These are phyloP conservation scores for Epichloe glyceriae DNA, from an alignment of 2,329 filamentous ascomycete species.

Conservation along the genomic window DNA sequence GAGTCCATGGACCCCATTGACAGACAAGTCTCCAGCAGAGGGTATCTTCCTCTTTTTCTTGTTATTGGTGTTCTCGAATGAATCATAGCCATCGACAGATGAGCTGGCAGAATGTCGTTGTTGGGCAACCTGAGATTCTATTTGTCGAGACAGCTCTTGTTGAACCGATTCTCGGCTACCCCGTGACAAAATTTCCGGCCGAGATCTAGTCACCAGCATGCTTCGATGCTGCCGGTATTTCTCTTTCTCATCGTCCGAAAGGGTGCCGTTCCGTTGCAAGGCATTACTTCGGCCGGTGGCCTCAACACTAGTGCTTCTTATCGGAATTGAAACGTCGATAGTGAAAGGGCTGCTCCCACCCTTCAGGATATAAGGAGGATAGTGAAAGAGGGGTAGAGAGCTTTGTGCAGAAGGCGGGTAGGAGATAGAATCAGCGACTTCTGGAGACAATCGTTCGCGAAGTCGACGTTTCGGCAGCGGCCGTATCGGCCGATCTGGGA, in stretches of 20 bases:
- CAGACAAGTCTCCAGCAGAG: slow-evolving; percentile 58
- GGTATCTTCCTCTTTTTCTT: slow-evolving; percentile 99
- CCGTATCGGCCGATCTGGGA: slow-evolving; percentile 82
- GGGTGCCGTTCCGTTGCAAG: slow-evolving; percentile 14
- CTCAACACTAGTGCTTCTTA: not conserved
- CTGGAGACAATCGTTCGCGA: slow-evolving; percentile 74
- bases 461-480: slow-evolving; percentile 82
- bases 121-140: slow-evolving; percentile 26
- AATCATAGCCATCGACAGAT: slow-evolving; percentile 81
- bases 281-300: not conserved
- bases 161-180: slow-evolving; percentile 29
- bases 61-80: slow-evolving; percentile 96
- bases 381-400: slow-evolving; percentile 58
- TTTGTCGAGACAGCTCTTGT: slow-evolving; percentile 30
- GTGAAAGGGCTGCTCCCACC: slow-evolving; percentile 24
- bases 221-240: slow-evolving; percentile 36
- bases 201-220: slow-evolving; percentile 30
- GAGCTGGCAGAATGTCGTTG: slow-evolving; percentile 56
- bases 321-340: slow-evolving; percentile 3
- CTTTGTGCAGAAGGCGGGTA: slow-evolving; percentile 67
- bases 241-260: slow-evolving; percentile 31
- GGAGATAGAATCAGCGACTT: slow-evolving; percentile 68
- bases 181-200: slow-evolving; percentile 32
- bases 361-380: slow-evolving; percentile 40
- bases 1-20: slow-evolving; percentile 27